Conservation (phyloP, 176 grass and related monocot genomes). For the bread wheat (Triticum aestivum) region IWGSC_CS_RefSeq_v2.1 NC_057811.1:125490395-125490894, state of each 20-base stretch:
- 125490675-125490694: not conserved
- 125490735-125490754: not conserved
- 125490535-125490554: not conserved
- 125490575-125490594: not conserved
- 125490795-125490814: not conserved
- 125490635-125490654: not conserved
- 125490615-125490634: not conserved
- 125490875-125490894: not conserved
- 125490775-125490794: not conserved
- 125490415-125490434: conserved; percentile 17
- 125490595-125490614: not conserved
- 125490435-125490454: conserved; percentile 46
- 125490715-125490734: not conserved
- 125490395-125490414: not conserved
- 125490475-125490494: conserved; percentile 41
- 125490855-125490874: not conserved
- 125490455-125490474: conserved; percentile 37
- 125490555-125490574: not conserved
- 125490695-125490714: not conserved
- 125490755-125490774: not conserved
- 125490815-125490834: not conserved
- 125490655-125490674: not conserved
- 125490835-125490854: not conserved
- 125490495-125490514: not conserved
- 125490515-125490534: not conserved